Evolutionary conservation across 2,329 filamentous ascomycete genomes (phyloP).

Genomic region (Diplodia corticola): DNA sequence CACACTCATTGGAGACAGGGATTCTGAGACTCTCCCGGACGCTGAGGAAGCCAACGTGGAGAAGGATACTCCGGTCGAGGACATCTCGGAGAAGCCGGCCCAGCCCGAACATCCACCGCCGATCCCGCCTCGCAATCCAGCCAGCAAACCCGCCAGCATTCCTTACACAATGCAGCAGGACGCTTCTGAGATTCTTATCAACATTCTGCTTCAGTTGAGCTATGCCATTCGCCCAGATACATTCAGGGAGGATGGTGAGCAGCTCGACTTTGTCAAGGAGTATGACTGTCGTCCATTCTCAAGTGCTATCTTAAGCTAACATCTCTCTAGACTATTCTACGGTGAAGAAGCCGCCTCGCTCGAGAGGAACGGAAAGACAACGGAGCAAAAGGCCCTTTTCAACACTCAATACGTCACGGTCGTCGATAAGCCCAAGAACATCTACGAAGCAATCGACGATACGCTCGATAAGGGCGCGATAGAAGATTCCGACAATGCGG

Average conservation of each 20-base stretch:
- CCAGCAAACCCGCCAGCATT: neutral
- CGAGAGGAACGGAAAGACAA: conserved; percentile 47
- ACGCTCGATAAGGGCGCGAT: conserved; percentile 81
- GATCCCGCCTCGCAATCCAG: conserved; percentile 52
- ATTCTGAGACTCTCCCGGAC: conserved; percentile 15
- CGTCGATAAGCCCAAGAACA: conserved; percentile 59
- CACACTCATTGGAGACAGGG: conserved; percentile 24
- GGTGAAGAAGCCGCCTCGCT: conserved; percentile 37
- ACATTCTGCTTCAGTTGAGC: conserved; percentile 86
- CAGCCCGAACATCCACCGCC: conserved; percentile 52
- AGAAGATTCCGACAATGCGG: conserved; percentile 31
- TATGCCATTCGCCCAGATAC: conserved; percentile 77
- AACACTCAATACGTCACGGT: conserved; percentile 65
- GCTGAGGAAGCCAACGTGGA: conserved; percentile 28
- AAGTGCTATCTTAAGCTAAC: neutral
- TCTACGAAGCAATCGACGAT: conserved; percentile 83
- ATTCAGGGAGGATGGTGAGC: conserved; percentile 68
- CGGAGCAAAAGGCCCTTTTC: conserved; percentile 56
- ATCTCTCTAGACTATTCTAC: conserved; percentile 30
- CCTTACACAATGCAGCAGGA: conserved; percentile 73
- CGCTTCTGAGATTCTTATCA: conserved; percentile 92
- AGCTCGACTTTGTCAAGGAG: conserved; percentile 76
- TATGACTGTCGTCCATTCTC: neutral
- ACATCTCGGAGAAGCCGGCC: neutral
- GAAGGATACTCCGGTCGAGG: neutral